phyloP scores from a whole-genome alignment of 768 basidiomycete genomes.

The Rhodosporidiobolus sp. region DNA sequence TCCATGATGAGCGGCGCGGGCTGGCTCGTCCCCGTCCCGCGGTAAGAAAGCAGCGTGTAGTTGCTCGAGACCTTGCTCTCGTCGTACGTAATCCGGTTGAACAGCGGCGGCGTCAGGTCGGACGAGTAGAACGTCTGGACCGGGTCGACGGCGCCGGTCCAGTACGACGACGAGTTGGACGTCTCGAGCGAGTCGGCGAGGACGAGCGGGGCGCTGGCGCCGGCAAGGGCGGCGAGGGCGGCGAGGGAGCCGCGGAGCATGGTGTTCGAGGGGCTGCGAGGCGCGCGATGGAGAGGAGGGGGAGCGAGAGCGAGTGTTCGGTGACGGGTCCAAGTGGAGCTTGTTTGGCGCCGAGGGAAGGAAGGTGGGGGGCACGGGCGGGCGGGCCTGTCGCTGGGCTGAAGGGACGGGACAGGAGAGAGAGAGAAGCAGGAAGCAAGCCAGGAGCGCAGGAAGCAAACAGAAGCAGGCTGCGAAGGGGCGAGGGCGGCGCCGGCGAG shows the following conservation, averaged over 20 bases:
- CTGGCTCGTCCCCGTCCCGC: neutral
- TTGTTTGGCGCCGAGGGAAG: too few relatives aligned
- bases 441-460: too few relatives aligned
- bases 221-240: neutral
- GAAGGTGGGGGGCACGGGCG: too few relatives aligned
- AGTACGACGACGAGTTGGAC: neutral
- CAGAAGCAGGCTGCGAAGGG: too few relatives aligned
- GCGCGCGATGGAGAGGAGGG: neutral
- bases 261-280: neutral
- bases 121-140: conserved; percentile 7
- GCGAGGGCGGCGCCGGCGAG: too few relatives aligned
- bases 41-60: conserved; percentile 13
- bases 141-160: neutral
- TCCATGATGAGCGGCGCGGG: conserved; percentile 21
- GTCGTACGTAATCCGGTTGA: conserved; percentile 4
- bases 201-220: neutral
- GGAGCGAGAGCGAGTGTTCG: too few relatives aligned
- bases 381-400: too few relatives aligned
- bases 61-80: neutral
- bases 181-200: conserved; percentile 6
- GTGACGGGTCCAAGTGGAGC: too few relatives aligned
- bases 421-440: too few relatives aligned
- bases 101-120: conserved; percentile 5
- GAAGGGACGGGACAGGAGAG: too few relatives aligned
- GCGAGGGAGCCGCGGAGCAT: neutral